phyloP scores from a whole-genome alignment of 371 early-diverging fungal species.

The Fennellomyces sp. region DNA sequence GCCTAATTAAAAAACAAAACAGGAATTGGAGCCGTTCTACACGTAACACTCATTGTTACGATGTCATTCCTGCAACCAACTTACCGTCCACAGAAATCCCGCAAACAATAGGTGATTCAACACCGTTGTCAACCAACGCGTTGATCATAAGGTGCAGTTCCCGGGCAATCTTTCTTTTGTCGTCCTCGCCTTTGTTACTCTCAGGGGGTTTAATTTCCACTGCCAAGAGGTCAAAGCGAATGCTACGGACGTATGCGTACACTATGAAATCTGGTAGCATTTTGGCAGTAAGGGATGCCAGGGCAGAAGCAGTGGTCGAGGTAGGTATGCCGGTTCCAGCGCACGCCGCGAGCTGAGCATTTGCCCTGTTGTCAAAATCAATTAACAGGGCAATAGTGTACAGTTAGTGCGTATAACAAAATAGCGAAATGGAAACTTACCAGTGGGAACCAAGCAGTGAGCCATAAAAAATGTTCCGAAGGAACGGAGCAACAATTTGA shows the following conservation, averaged over 20 bases:
- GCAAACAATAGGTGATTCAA: neutral
- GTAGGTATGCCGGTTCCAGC: neutral
- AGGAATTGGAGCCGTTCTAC: neutral
- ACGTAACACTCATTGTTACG: too few species aligned
- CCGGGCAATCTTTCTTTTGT: neutral
- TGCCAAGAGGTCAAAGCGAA: neutral
- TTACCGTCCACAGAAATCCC: neutral
- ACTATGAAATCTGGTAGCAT: neutral
- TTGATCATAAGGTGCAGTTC: neutral
- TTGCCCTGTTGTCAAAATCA: neutral
- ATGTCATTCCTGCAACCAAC: too few species aligned
- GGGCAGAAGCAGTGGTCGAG: neutral
- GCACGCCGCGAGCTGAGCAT: neutral
- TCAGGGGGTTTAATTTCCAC: neutral
- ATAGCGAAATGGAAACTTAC: neutral
- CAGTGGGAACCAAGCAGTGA: neutral
- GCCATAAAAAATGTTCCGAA: neutral
- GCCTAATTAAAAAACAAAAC: neutral
- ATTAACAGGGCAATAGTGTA: too few species aligned
- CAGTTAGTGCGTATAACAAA: too few species aligned
- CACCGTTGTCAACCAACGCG: neutral
- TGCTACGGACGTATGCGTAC: neutral
- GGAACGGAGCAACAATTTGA: neutral
- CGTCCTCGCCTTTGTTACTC: neutral
- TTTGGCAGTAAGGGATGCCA: neutral